Evolutionary conservation across 345 rosid genomes (phyloP).

Genomic region (Hibiscus syriacus): DNA sequence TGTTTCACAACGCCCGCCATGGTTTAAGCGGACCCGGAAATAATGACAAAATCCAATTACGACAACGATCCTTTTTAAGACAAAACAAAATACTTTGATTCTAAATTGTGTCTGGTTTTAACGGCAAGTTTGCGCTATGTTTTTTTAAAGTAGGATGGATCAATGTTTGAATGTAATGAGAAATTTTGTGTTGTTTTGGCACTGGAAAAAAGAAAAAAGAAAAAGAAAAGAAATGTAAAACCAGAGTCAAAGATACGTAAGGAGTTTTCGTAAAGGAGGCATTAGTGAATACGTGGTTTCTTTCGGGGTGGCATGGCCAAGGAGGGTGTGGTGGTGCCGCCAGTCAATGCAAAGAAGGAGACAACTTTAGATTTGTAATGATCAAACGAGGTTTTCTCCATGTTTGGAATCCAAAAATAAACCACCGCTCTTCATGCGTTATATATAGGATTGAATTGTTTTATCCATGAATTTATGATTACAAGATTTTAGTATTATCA

Average conservation of each 20-base stretch:
- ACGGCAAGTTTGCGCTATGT: too few relatives aligned
- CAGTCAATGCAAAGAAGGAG: slow-evolving; percentile 21
- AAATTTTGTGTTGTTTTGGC: background rate
- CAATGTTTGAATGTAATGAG: too few relatives aligned
- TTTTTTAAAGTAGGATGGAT: too few relatives aligned
- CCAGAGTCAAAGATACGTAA: background rate
- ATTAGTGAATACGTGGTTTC: background rate
- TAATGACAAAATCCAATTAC: background rate
- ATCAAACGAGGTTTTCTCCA: slow-evolving; percentile 30
- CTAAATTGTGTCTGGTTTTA: background rate
- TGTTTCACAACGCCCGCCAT: too few relatives aligned
- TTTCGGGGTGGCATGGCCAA: slow-evolving; percentile 1
- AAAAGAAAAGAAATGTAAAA: background rate
- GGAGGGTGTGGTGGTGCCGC: slow-evolving; percentile 19
- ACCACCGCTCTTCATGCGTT: background rate
- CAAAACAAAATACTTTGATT: background rate
- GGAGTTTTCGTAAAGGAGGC: background rate
- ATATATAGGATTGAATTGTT: slow-evolving; percentile 3
- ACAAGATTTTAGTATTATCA: too few relatives aligned
- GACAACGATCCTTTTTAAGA: background rate
- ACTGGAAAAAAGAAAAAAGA: background rate
- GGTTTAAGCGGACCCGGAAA: slow-evolving; percentile 32
- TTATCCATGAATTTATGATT: too few relatives aligned
- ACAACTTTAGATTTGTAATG: slow-evolving; percentile 13
- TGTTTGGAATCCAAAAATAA: background rate